phyloP scores from a whole-genome alignment of 495 filamentous ascomycete species.

The Annulohypoxylon bovei region DNA sequence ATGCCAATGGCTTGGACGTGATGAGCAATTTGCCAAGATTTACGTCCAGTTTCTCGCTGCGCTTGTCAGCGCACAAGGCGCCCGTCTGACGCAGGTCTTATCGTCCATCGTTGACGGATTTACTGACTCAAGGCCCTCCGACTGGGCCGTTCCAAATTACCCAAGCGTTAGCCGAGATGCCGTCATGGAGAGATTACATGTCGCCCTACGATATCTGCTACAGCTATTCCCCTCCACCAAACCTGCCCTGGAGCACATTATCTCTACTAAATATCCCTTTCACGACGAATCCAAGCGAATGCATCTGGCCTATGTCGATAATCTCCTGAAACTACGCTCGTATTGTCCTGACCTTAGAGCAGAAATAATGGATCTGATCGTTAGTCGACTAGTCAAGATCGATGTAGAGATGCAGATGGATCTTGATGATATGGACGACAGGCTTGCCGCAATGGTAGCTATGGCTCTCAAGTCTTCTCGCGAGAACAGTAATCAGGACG shows the following conservation, averaged over 20 bases:
- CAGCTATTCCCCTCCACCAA: constrained; percentile 78
- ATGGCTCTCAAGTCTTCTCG: constrained; percentile 51
- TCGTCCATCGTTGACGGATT: constrained; percentile 84
- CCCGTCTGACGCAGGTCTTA: constrained; percentile 64
- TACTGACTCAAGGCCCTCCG: constrained; percentile 58
- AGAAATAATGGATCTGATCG: constrained; percentile 84
- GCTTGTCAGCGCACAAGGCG: constrained; percentile 80
- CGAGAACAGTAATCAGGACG: constrained; percentile 51
- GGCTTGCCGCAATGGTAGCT: constrained; percentile 59
- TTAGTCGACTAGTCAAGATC: constrained; percentile 85
- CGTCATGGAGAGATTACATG: constrained; percentile 75
- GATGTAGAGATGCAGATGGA: constrained; percentile 95
- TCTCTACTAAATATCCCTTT: constrained; percentile 76
- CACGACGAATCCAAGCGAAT: constrained; percentile 74
- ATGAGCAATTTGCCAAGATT: constrained; percentile 79
- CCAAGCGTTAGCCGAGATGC: constrained; percentile 64
- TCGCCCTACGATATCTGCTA: constrained; percentile 77
- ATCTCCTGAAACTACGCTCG: constrained; percentile 75
- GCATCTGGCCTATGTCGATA: constrained; percentile 80
- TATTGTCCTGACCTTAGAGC: constrained; percentile 84
- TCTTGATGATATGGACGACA: constrained; percentile 79
- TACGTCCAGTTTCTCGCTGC: constrained; percentile 84
- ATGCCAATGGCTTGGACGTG: constrained; percentile 85
- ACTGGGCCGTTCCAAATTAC: constrained; percentile 69
- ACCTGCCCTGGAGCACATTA: constrained; percentile 69